Evolutionary conservation across 78 protist genomes (phyloP), one percentile per base, ranked within the genome.

Genomic region (Dictyostelium citrinum): DNA sequence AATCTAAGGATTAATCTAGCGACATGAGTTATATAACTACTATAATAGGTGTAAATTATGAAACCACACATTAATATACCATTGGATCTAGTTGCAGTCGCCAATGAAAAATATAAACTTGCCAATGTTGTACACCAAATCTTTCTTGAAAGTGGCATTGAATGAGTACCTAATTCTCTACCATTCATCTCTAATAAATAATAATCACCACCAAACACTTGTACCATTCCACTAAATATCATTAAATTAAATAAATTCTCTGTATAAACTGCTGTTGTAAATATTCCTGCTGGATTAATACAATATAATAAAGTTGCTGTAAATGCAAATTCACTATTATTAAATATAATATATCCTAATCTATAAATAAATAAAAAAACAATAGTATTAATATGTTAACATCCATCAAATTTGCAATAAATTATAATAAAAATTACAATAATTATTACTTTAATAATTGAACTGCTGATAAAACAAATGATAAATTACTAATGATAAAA

Each of bases 51-150:
- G n/a, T 35, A 91, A 3, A 91, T 20, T 10, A 91, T 55, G 51
- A 83, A 91, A 16, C 95, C 95, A 82, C 82, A 29, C 81, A 76
- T 37, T 46, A 91, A 33, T 7, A 91, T 72, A 17, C 92, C 95
- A 72, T 91, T 91, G 10, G 95, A 82, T 46, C 95, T 82, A 1
- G 91, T 84, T 12, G 46, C 31, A 5, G 95, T 90, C 9, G 90
- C 90, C 64, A 61, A 60, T 17, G 80, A 35, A 68, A 88, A 88
- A 10, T 31, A 67, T 9, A 88, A 8, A n/a, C 84, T 31, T 14
- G 77, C 88, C 12, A 43, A 51, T 7, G 51, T 31, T 33, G 83
- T 45, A 33, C 60, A 22, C 10, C 49, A 24, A 33, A 75, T 61
- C 14, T 33, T 60, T 60, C 79, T 37, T 29, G 31, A 5, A 3